Base-by-base conservation (phyloP, 2,329 filamentous ascomycete genomes). In the Macroventuria anomochaeta region DNA sequence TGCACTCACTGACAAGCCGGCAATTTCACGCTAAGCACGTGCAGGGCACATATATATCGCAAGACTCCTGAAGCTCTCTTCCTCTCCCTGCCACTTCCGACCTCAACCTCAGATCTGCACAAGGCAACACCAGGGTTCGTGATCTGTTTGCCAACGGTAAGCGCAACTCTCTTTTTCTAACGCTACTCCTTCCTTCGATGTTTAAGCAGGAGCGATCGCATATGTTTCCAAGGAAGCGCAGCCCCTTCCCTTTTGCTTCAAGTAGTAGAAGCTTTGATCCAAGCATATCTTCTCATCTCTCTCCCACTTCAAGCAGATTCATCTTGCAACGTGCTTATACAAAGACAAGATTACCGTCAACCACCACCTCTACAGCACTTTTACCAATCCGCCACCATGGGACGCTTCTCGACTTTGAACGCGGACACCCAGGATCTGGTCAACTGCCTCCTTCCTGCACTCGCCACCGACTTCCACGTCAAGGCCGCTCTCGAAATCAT, bases 391-490 rank as follows among this genome's bases (percentile, higher is more conserved):
- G 26, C 15, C 28, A 34, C 7, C 21, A 72, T 72, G 69, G 65
- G 66, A 26, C 67, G 71, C 28, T 73, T 67, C 41, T 62, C 63
- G 12, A 71, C 62, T 7, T 62, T 74, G n/a, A 74, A 72, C 32
- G 49, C 58, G 7, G 65, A 70, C 23, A 72, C 68, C 21, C 60
- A 72, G 42, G 69, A 72, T 41, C 36, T 70, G 12, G 65, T 74
- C 21, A 50, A 67, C 20, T 70, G 67, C 26, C 58, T 74, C 21
- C 60, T 74, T 13, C 70, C 69, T 17, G 63, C 62, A 2, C 59
- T 73, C 21, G 68, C 68, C n/a, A 13, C 53, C 18, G 63, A 64
- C 25, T 74, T 65, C 39, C 48, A 59, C 0, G 36, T 72, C 20
- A 29, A 58, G 1, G 54, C 68, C n/a, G 42, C 58, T 4, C 41